phyloP scores from a whole-genome alignment of 805 yeast species.

The Dipodascopsis tothii region DNA sequence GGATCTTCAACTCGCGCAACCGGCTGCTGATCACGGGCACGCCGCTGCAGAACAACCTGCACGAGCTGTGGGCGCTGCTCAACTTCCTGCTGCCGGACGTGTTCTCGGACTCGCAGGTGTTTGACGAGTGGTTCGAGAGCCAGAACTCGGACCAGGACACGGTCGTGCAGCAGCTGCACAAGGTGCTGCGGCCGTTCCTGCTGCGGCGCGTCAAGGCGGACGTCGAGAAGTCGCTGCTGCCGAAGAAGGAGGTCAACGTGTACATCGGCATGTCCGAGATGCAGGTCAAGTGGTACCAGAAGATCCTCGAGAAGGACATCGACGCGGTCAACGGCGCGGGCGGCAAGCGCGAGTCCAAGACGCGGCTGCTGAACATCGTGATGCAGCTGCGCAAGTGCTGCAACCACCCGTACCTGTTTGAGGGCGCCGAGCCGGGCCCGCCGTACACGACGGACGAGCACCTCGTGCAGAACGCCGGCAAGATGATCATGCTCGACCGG shows the following conservation, averaged over 20 bases:
- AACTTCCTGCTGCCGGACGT: conserved; percentile 90
- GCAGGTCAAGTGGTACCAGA: conserved; percentile 90
- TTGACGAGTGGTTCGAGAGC: conserved; percentile 85
- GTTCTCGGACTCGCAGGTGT: conserved; percentile 81
- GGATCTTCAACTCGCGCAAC: conserved; percentile 77
- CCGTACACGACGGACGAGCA: conserved; percentile 96
- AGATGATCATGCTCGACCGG: conserved; percentile 82
- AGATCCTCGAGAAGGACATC: conserved; percentile 80
- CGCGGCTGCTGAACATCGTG: conserved; percentile 82
- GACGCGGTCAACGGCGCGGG: conserved; percentile 94
- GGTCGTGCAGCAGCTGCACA: conserved; percentile 81
- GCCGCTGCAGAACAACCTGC: conserved; percentile 88
- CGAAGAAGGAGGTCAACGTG: conserved; percentile 82
- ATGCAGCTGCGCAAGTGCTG: conserved; percentile 96
- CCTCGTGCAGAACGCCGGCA: conserved; percentile 80
- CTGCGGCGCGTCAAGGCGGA: conserved; percentile 86
- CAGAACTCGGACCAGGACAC: conserved; percentile 56
- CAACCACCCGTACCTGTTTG: conserved; percentile 92
- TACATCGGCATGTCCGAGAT: conserved; percentile 92
- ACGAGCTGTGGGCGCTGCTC: conserved; percentile 91
- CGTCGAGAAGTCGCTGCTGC: conserved; percentile 82
- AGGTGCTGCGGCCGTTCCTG: conserved; percentile 78
- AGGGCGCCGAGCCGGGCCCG: conserved; percentile 99
- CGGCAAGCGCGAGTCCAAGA: conserved; percentile 90
- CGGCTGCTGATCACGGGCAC: conserved; percentile 90